Evolutionary conservation across 768 basidiomycete genomes (phyloP).

Genomic region (Auricularia auricula-judae): DNA sequence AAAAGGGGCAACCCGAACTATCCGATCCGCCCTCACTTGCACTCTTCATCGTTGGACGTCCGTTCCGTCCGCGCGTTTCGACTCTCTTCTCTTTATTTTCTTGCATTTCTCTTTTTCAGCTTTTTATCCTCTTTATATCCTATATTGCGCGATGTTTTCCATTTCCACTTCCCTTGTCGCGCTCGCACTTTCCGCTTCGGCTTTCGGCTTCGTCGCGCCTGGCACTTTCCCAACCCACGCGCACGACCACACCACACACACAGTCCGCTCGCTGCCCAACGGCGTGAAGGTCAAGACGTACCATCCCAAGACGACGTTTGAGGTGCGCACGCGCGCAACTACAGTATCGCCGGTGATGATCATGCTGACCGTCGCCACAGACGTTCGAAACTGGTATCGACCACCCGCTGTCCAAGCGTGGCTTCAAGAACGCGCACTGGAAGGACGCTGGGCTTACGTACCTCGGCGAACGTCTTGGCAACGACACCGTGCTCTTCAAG

Average conservation of each 20-base stretch:
- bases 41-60: too few relatives aligned
- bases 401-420: neutral
- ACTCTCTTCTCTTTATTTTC: neutral
- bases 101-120: neutral
- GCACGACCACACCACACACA: conserved; percentile 1
- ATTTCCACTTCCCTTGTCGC: neutral
- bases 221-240: conserved; percentile 1
- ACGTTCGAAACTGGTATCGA: neutral
- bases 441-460: conserved; percentile 4
- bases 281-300: conserved; percentile 3
- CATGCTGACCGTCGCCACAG: neutral
- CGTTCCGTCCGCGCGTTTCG: neutral
- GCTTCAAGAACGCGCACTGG: neutral
- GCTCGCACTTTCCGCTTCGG: conserved; percentile 1
- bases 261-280: neutral
- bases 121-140: neutral
- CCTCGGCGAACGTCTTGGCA: conserved; percentile 4
- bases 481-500: conserved; percentile 6
- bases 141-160: neutral
- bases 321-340: neutral
- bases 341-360: neutral
- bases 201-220: neutral
- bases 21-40: too few relatives aligned
- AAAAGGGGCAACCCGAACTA: too few relatives aligned
- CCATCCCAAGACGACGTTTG: conserved; percentile 1